These are phyloP conservation scores for Arthrobotrys musiformis DNA, from an alignment of 2,329 filamentous ascomycete genomes.

Conservation along the genomic window DNA sequence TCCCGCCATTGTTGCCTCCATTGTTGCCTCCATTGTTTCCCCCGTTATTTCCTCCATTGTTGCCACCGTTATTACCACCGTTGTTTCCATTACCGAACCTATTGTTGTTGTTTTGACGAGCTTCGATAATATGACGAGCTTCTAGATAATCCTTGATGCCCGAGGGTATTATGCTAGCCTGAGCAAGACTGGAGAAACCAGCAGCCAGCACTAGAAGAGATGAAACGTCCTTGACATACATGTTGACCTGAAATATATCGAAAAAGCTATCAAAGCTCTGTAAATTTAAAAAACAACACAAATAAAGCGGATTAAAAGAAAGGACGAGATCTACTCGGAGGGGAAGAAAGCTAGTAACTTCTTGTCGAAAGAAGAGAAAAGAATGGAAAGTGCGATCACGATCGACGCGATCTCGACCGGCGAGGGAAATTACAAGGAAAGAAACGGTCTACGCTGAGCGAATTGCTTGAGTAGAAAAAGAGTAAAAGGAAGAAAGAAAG, in stretches of 20 bases:
- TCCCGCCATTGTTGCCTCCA: constrained; percentile 23
- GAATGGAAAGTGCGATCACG: constrained; percentile 53
- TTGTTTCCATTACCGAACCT: constrained; percentile 36
- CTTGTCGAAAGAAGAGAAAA: constrained; percentile 55
- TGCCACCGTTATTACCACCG: constrained; percentile 19
- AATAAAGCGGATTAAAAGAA: constrained; percentile 35
- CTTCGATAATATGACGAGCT: constrained; percentile 43
- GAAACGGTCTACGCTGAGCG: constrained; percentile 43
- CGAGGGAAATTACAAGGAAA: constrained; percentile 44
- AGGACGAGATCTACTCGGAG: constrained; percentile 53
- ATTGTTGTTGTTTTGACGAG: constrained; percentile 47
- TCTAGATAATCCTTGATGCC: constrained; percentile 32
- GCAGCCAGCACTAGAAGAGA: constrained; percentile 48
- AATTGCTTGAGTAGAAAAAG: constrained; percentile 43
- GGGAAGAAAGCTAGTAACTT: constrained; percentile 41
- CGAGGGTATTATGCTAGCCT: constrained; percentile 43
- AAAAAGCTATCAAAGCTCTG: constrained; percentile 27
- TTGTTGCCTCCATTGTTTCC: constrained; percentile 31
- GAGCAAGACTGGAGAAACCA: constrained; percentile 36
- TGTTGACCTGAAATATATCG: constrained; percentile 39
- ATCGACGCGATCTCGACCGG: constrained; percentile 56
- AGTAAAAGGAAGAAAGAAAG: constrained; percentile 7
- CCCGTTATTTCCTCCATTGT: constrained; percentile 34
- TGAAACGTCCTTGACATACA: constrained; percentile 52
- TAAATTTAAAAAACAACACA: constrained; percentile 20